Evolutionary conservation across 768 basidiomycete genomes (phyloP).

Genomic region (Steccherinum ochraceum): DNA sequence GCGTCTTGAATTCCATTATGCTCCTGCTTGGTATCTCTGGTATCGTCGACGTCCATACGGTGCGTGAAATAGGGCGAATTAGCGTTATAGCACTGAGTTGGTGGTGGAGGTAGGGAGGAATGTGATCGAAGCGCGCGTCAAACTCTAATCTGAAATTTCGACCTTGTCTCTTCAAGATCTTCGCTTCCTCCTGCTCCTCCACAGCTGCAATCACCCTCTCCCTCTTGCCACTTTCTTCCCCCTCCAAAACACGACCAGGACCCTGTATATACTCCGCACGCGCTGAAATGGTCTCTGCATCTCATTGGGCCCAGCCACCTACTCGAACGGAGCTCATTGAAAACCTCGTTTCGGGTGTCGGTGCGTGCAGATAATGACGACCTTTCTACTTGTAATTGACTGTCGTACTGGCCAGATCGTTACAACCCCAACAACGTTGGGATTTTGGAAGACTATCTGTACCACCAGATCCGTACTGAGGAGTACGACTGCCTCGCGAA

Average conservation of each 20-base stretch:
- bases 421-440: conserved; percentile 94
- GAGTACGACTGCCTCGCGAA: conserved; percentile 96
- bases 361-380: conserved; percentile 38
- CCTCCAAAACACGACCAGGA: too few species aligned
- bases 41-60: neutral
- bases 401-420: conserved; percentile 67
- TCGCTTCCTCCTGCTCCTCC: too few species aligned
- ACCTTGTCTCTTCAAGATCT: too few species aligned
- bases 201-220: too few species aligned
- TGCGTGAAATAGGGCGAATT: neutral
- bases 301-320: conserved; percentile 67
- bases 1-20: too few species aligned
- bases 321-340: conserved; percentile 86
- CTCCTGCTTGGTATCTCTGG: too few species aligned
- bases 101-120: conserved; percentile 8
- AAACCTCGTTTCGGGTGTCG: conserved; percentile 85
- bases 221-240: neutral
- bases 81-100: neutral
- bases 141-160: neutral
- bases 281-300: conserved; percentile 40
- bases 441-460: conserved; percentile 94
- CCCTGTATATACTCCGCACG: neutral
- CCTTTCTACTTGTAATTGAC: neutral
- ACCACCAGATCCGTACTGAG: conserved; percentile 85
- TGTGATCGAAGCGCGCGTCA: neutral